Base-by-base conservation (phyloP, 176 grass and related monocot species). In the Zoysia japonica region DNA sequence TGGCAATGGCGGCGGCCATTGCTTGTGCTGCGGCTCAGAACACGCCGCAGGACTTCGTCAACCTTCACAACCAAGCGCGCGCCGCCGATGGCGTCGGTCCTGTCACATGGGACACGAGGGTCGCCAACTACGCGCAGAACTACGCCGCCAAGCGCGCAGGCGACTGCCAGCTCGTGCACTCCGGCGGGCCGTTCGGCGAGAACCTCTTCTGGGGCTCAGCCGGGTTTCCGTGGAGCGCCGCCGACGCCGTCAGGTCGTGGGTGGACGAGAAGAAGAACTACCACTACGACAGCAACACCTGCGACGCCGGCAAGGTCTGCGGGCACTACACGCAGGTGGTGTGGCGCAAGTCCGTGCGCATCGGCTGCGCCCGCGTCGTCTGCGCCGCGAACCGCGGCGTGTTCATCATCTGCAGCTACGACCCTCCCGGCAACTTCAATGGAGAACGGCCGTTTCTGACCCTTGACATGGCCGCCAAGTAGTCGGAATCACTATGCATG, bases 11-110 rank as follows among this genome's bases (percentile, higher is more conserved):
- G 8, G 12, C 49, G 52, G 37, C 66, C 5, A 3, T 67, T 2
- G 65, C 38, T 3, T 45, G 52, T 28, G 8, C 71, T 44, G 19
- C 66, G 4, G 90, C 87, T 17, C 87, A 89, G 75, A 87, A 93
- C 80, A 73, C 80, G 35, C 80, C 66, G 12, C 76, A 87, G 70
- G 87, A 89, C 84, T 92, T 78, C 70, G 87, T 89, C 1, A 59
- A 86, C 60, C 73, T 85, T 38, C 90, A 93, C 72, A 89, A 92
- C 84, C 35, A 16, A 5, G 90, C 90, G 6, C 90, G 90, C 1
- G 53, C 61, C 1, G 76, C 20, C 2, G 84, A 78, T 42, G 14
- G 72, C 42, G 87, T 89, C 20, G 87, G 87, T 13, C 68, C 72
- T 9, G 90, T 93, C 40, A 49, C 46, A 15, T 93, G 90, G 90